Base-by-base conservation (phyloP, 2,329 filamentous ascomycete species). In the Talaromyces sp. region DNA sequence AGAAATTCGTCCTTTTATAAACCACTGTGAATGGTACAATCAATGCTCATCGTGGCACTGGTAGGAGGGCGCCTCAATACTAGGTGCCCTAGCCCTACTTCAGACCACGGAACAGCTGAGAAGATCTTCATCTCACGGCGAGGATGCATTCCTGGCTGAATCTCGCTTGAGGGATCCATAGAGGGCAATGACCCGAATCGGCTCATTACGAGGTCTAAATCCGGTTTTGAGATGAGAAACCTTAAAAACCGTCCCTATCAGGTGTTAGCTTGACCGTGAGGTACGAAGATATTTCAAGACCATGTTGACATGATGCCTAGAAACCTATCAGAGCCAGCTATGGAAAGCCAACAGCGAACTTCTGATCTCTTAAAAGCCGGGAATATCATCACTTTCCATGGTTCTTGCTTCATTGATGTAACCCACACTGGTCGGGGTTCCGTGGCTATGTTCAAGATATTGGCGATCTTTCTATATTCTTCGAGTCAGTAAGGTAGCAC, bases 351-450 rank as follows among this genome's bases (percentile, higher is more conserved):
- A 52, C 7, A 16, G 23, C 23, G 8, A 35, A 16, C 7, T 14
- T 14, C 7, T 31, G 42, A 8, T 21, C 11, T 50, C 28, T 33
- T 28, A 8, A 42, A 50, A 59, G 31, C 31, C 57, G 42, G 57
- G 35, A 46, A 14, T n/a, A 52, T 60, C 58, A 25, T 52, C 48
- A 18, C 31, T 25, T 48, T 52, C 18, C 58, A 52, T 60, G 58
- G 58, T 60, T 40, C 44, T 39, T 40, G 58, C 31, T 52, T 52
- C n/a, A 25, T 14, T 23, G 40, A 21, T 40, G 21, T n/a, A 9
- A 23, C 14, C 31, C 58, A 11, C 48, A 12, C 11, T 25, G 44
- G 42, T 59, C 31, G 33, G 14, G n/a, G 14, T 18, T 23, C n/a
- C 16, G 44, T 48, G 58, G 58, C 44, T 60, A 60, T 52, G 58